Conservation (phyloP, 257 asterid species). For the Solanum gandarillasii region DNA sequence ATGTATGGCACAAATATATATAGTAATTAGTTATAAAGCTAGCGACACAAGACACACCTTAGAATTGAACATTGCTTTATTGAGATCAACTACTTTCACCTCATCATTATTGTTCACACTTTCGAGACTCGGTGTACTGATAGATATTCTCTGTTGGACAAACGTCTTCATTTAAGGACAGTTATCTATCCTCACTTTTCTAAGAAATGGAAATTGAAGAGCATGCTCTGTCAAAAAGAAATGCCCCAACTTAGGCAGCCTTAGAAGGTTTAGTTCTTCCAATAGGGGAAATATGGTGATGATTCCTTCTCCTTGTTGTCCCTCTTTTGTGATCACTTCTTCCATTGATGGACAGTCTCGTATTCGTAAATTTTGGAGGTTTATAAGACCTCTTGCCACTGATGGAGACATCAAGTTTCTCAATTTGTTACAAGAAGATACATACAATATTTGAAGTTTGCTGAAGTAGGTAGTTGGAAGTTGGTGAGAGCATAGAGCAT, state of each 20-base stretch:
- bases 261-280: rapidly evolving
- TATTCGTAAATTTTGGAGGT: not conserved
- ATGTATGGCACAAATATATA: too few relatives aligned
- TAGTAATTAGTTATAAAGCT: too few relatives aligned
- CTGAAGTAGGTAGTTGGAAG: not conserved
- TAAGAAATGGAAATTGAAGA: not conserved
- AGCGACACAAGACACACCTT: too few relatives aligned
- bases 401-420: not conserved
- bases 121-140: not conserved
- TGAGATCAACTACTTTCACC: too few relatives aligned
- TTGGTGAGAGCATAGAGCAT: not conserved
- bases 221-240: not conserved
- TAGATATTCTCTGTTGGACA: not conserved
- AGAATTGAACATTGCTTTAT: too few relatives aligned
- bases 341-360: not conserved
- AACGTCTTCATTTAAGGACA: not conserved
- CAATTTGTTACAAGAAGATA: rapidly evolving
- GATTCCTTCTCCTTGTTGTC: not conserved
- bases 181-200: rapidly evolving
- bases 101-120: too few relatives aligned
- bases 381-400: not conserved
- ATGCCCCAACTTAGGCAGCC: not conserved
- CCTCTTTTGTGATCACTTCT: not conserved
- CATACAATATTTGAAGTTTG: rapidly evolving
- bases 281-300: not conserved